Conservation (phyloP, 2,329 filamentous ascomycete genomes). For the Verticillium zaregamsianum region DNA sequence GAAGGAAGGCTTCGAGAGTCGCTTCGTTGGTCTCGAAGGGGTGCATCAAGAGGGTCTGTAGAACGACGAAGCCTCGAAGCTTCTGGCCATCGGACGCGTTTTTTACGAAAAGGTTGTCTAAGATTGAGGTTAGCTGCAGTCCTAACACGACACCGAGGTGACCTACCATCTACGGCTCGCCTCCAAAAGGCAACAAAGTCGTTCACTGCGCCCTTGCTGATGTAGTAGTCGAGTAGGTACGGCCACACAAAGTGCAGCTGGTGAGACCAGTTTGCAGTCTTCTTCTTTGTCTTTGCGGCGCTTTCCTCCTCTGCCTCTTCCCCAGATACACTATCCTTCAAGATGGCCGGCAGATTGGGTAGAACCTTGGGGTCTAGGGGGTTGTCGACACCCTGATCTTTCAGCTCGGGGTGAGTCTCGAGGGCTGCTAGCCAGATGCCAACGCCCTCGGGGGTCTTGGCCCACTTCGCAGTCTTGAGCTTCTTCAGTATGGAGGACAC, state of each 20-base stretch:
- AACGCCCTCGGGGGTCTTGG: constrained; percentile 81
- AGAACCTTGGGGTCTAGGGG: constrained; percentile 69
- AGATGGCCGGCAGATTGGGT: constrained; percentile 64
- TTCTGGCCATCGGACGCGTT: constrained; percentile 84
- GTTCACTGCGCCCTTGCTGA: constrained; percentile 32
- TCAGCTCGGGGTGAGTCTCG: constrained; percentile 58
- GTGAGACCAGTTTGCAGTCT: constrained; percentile 72
- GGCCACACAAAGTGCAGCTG: constrained; percentile 88
- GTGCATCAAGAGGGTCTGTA: constrained; percentile 66
- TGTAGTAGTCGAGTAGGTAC: constrained; percentile 59
- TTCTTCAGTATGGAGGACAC: constrained; percentile 59
- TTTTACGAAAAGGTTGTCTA: constrained; percentile 79
- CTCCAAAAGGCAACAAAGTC: constrained; percentile 79
- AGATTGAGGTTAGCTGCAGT: constrained; percentile 17
- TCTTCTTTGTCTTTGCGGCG: constrained; percentile 34
- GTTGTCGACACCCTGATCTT: constrained; percentile 71
- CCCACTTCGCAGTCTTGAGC: constrained; percentile 60
- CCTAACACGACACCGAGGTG: background rate
- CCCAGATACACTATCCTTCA: constrained; percentile 68
- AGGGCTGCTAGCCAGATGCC: constrained; percentile 78
- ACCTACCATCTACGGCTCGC: constrained; percentile 77
- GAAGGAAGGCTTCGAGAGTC: constrained; percentile 17
- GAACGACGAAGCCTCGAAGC: constrained; percentile 85
- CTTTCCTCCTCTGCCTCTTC: constrained; percentile 28
- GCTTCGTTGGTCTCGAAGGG: constrained; percentile 34